A percentile compares a stretch with the other conserved stretches of the same genome.
Conservation (phyloP, 2,329 filamentous ascomycete species). For the Apiospora aurea region DNA sequence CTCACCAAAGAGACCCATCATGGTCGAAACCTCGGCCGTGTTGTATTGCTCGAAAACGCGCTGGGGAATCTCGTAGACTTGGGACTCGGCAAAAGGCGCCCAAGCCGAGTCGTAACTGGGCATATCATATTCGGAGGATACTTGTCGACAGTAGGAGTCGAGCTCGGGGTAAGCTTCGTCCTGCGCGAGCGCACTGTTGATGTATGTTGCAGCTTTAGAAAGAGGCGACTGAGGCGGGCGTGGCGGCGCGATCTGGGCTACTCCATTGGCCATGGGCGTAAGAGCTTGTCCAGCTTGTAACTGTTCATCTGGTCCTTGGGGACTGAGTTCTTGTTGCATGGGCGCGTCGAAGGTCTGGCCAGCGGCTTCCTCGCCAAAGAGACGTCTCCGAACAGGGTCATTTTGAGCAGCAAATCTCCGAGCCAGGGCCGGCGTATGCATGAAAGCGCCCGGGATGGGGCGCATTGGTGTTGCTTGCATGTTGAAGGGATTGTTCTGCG, state of each 20-base stretch:
- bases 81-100: constrained; percentile 88
- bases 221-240: constrained; percentile 58
- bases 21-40: constrained; percentile 82
- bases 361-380: constrained; percentile 50
- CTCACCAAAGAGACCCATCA: constrained; percentile 94
- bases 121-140: constrained; percentile 91
- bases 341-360: constrained; percentile 30
- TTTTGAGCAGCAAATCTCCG: constrained; percentile 53
- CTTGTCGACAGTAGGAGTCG: constrained; percentile 86
- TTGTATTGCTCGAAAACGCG: constrained; percentile 94
- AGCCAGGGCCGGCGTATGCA: constrained; percentile 73
- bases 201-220: constrained; percentile 79
- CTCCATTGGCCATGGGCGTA: constrained; percentile 35
- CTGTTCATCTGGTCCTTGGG: constrained; percentile 31
- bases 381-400: constrained; percentile 58
- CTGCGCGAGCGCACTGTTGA: constrained; percentile 78
- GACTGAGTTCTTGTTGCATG: constrained; percentile 25
- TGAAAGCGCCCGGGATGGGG: constrained; percentile 76
- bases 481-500: neutral
- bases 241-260: constrained; percentile 37
- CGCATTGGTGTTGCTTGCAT: constrained; percentile 67
- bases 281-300: constrained; percentile 18
- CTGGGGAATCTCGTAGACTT: constrained; percentile 89
- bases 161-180: constrained; percentile 88
- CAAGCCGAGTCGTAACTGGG: constrained; percentile 72